phyloP scores from a whole-genome alignment of 768 basidiomycete genomes.

The Tulasnella sp. region DNA sequence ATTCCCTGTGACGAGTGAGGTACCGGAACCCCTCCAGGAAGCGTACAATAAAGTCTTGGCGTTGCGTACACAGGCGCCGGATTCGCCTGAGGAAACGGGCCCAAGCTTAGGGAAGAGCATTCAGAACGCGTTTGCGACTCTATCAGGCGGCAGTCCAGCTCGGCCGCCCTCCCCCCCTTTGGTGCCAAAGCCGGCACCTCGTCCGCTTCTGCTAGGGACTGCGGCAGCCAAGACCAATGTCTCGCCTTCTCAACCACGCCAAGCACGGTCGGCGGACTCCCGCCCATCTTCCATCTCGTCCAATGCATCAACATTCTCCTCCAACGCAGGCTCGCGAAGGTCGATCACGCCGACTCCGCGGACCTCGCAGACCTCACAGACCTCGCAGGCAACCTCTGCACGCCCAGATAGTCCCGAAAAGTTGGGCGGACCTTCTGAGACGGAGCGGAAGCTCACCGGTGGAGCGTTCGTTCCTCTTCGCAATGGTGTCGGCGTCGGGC shows the following conservation, averaged over 20 bases:
- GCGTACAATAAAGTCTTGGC: neutral
- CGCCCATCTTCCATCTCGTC: conserved; percentile 10
- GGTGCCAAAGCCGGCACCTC: neutral
- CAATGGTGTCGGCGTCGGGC: conserved; percentile 11
- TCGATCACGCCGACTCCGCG: neutral
- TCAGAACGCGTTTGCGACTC: conserved; percentile 5
- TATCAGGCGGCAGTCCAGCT: neutral
- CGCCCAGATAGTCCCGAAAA: conserved; percentile 10
- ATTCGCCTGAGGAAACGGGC: neutral
- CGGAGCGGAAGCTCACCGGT: conserved; percentile 1
- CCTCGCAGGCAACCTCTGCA: conserved; percentile 3
- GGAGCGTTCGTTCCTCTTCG: neutral
- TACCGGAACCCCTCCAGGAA: conserved; percentile 3
- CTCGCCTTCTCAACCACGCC: neutral
- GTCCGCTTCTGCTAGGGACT: conserved; percentile 7
- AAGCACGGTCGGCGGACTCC: conserved; percentile 1
- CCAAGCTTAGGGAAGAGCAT: conserved; percentile 5
- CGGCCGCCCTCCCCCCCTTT: conserved; percentile 9
- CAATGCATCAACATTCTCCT: conserved; percentile 4
- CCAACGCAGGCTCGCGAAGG: neutral
- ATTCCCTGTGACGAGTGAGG: neutral
- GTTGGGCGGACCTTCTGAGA: neutral
- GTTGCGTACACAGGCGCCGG: neutral
- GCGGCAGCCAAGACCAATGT: conserved; percentile 9
- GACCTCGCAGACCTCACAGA: neutral